Evolutionary conservation across 2,329 filamentous ascomycete species (phyloP).

Genomic region (Aspergillus sp.): DNA sequence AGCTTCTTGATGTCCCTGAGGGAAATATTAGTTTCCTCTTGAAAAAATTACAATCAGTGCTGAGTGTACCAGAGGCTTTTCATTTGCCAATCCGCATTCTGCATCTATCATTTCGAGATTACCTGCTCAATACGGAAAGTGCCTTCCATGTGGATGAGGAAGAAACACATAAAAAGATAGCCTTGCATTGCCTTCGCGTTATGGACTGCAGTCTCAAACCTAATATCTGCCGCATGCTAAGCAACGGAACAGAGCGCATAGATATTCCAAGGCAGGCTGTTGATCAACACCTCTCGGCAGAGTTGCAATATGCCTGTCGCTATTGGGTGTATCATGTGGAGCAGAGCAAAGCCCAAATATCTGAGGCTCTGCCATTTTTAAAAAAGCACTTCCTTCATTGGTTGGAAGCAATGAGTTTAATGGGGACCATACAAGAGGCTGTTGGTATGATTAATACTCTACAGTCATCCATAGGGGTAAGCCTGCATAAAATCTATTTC

Average conservation of each 20-base stretch:
- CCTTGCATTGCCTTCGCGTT: conserved; percentile 17
- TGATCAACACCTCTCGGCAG: conserved; percentile 9
- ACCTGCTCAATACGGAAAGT: conserved; percentile 18
- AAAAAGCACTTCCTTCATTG: conserved; percentile 18
- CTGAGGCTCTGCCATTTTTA: conserved; percentile 9
- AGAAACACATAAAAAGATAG: conserved; percentile 21
- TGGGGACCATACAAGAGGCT: conserved; percentile 10
- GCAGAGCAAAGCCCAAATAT: conserved; percentile 5
- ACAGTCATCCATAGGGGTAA: conserved; percentile 9
- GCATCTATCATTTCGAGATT: conserved; percentile 28
- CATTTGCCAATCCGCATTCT: conserved; percentile 12
- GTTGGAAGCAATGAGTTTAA: conserved; percentile 17
- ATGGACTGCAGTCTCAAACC: conserved; percentile 8
- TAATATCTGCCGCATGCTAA: conserved; percentile 11
- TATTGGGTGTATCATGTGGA: conserved; percentile 22
- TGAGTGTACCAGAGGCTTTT: conserved; percentile 9
- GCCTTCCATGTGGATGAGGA: conserved; percentile 26
- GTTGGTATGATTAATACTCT: conserved; percentile 11
- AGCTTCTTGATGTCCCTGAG: conserved; percentile 6
- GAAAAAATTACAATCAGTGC: conserved; percentile 13
- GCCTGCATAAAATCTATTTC: neutral
- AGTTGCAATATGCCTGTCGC: conserved; percentile 20
- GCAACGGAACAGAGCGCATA: conserved; percentile 1
- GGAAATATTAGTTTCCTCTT: conserved; percentile 6
- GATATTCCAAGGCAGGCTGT: conserved; percentile 9